These are phyloP conservation scores for Ceratocystiopsis brevicomis DNA, from an alignment of 2,329 filamentous ascomycete genomes.

Conservation along the genomic window DNA sequence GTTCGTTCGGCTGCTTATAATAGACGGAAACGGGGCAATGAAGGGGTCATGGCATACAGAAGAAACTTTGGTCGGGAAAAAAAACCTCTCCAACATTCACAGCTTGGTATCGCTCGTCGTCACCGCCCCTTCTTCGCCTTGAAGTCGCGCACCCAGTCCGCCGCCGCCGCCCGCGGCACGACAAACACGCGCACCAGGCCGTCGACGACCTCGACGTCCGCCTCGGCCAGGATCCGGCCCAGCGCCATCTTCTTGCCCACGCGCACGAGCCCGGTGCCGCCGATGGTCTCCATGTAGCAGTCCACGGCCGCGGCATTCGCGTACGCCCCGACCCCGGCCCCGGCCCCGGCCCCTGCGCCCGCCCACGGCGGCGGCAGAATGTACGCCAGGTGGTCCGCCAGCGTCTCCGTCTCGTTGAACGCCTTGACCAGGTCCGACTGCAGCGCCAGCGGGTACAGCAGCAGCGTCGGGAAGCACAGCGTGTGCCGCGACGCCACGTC, in stretches of 20 bases:
- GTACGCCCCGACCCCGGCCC: constrained; percentile 46
- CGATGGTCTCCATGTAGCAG: constrained; percentile 70
- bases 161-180: constrained; percentile 50
- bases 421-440: constrained; percentile 85
- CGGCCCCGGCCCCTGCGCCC: constrained; percentile 11
- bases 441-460: constrained; percentile 67
- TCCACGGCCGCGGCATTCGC: constrained; percentile 53
- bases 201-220: constrained; percentile 75
- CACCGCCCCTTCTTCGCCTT: constrained; percentile 46
- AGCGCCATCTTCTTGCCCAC: constrained; percentile 70
- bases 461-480: constrained; percentile 57
- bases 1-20: too few species aligned
- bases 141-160: constrained; percentile 65
- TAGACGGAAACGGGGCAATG: too few species aligned
- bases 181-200: constrained; percentile 68
- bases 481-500: constrained; percentile 50
- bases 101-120: too few species aligned
- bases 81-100: too few species aligned
- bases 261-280: constrained; percentile 60
- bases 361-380: constrained; percentile 88
- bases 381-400: constrained; percentile 64
- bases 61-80: too few species aligned
- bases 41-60: too few species aligned
- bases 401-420: constrained; percentile 57
- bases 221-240: constrained; percentile 48